A percentile compares a stretch with the other conserved stretches of the same genome.
Evolutionary conservation across 2,329 filamentous ascomycete genomes (phyloP).

Genomic region (Fusarium sp.): DNA sequence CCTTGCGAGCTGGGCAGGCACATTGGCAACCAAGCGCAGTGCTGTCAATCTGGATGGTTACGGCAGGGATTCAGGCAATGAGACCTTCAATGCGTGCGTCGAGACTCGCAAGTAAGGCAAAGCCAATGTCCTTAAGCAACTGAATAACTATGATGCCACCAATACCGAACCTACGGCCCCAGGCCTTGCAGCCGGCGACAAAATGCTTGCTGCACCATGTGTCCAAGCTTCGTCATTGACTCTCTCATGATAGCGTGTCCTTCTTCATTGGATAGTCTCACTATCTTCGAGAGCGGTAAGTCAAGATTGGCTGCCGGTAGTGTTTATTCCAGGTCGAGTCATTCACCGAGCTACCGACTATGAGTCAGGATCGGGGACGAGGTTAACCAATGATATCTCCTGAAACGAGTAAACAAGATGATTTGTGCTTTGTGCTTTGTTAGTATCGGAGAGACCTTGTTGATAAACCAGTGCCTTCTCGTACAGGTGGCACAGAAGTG

Average conservation of each 20-base stretch:
- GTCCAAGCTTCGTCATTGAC: too few species aligned
- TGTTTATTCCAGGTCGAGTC: too few species aligned
- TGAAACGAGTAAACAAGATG: conserved; percentile 34
- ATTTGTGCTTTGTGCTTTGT: too few species aligned
- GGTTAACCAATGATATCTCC: conserved; percentile 45
- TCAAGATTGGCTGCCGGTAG: too few species aligned
- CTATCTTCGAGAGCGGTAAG: too few species aligned
- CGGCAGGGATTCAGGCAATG: conserved; percentile 92
- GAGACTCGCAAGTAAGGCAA: conserved; percentile 67
- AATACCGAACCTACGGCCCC: conserved; percentile 53
- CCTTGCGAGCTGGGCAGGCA: too few species aligned
- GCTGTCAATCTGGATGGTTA: conserved; percentile 98
- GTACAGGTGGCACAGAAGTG: too few species aligned
- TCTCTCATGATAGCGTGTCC: too few species aligned
- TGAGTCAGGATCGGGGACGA: conserved; percentile 36
- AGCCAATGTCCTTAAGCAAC: conserved; percentile 63
- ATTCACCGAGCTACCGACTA: conserved; percentile 47
- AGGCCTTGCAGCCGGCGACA: conserved; percentile 67
- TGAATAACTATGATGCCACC: conserved; percentile 67
- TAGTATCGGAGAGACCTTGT: background rate
- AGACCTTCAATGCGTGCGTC: conserved; percentile 84
- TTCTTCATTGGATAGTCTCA: too few species aligned
- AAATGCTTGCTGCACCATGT: conserved; percentile 89
- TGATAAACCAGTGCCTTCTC: conserved; percentile 45
- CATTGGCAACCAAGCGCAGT: conserved; percentile 88